A percentile compares a stretch with the other conserved stretches of the same genome.
phyloP scores from a whole-genome alignment of 192 early-diverging fungal species.

The Rhizoclosmatium globosum region DNA sequence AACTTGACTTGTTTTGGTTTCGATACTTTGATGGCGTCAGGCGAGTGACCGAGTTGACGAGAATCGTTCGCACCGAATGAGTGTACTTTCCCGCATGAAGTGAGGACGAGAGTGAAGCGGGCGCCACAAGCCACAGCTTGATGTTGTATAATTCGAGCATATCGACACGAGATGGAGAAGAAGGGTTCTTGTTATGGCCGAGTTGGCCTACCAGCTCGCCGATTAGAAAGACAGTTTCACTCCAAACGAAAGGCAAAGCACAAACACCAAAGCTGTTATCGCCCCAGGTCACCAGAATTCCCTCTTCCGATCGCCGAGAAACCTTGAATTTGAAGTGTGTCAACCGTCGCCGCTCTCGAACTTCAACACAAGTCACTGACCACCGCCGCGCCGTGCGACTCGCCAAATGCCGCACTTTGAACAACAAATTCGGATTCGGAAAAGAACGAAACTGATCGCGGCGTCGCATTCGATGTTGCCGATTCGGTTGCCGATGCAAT shows the following conservation, averaged over 20 bases:
- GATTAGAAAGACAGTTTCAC: not conserved
- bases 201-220: not conserved
- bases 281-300: constrained; percentile 20
- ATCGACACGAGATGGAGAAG: constrained; percentile 9
- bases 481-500: too few relatives aligned
- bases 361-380: constrained; percentile 7
- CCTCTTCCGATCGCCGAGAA: constrained; percentile 4
- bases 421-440: not conserved
- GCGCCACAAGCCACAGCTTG: constrained; percentile 19
- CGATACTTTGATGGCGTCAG: not conserved
- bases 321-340: not conserved
- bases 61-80: constrained; percentile 21
- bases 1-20: constrained; percentile 23
- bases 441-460: not conserved
- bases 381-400: constrained; percentile 12
- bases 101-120: constrained; percentile 17
- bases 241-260: not conserved
- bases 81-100: constrained; percentile 19
- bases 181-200: not conserved
- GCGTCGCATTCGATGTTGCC: too few relatives aligned
- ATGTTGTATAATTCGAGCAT: constrained; percentile 18
- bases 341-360: not conserved
- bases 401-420: not conserved
- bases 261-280: not conserved
- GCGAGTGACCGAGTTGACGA: constrained; percentile 22